phyloP scores from a whole-genome alignment of 768 basidiomycete species.

The Bullera alba region DNA sequence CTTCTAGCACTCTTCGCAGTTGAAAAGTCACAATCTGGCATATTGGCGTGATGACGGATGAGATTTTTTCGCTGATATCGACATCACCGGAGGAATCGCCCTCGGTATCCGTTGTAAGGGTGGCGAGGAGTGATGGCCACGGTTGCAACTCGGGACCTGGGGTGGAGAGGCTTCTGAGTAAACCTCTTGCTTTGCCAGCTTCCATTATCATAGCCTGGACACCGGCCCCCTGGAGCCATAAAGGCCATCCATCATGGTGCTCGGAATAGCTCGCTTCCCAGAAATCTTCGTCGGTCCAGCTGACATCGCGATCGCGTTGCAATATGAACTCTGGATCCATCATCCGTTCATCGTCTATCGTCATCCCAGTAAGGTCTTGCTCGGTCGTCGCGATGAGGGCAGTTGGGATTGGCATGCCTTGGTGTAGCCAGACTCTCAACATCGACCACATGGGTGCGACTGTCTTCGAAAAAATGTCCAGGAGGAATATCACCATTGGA shows the following conservation, averaged over 20 bases:
- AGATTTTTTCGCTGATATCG: background rate
- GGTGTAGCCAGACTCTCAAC: constrained; percentile 23
- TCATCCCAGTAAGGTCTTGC: background rate
- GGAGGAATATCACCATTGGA: background rate
- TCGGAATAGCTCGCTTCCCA: constrained; percentile 29
- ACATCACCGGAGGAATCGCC: too few species aligned
- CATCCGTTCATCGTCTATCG: constrained; percentile 9
- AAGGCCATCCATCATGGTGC: constrained; percentile 22
- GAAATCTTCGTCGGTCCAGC: constrained; percentile 40
- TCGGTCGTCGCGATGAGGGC: background rate
- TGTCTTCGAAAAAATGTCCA: constrained; percentile 13
- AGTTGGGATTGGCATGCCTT: constrained; percentile 33
- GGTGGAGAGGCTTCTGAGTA: constrained; percentile 15
- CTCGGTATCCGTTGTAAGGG: background rate
- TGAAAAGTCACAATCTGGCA: constrained; percentile 21
- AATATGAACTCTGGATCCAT: constrained; percentile 33
- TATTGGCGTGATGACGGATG: constrained; percentile 12
- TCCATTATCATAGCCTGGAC: constrained; percentile 17
- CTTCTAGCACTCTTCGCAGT: constrained; percentile 23
- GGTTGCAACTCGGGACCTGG: background rate
- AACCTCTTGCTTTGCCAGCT: constrained; percentile 33
- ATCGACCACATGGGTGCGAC: constrained; percentile 25
- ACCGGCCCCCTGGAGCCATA: constrained; percentile 18
- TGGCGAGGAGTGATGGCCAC: constrained; percentile 3
- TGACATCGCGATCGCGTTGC: constrained; percentile 28